phyloP scores from a whole-genome alignment of 163 green algal species.

The Prototheca cutis region DNA sequence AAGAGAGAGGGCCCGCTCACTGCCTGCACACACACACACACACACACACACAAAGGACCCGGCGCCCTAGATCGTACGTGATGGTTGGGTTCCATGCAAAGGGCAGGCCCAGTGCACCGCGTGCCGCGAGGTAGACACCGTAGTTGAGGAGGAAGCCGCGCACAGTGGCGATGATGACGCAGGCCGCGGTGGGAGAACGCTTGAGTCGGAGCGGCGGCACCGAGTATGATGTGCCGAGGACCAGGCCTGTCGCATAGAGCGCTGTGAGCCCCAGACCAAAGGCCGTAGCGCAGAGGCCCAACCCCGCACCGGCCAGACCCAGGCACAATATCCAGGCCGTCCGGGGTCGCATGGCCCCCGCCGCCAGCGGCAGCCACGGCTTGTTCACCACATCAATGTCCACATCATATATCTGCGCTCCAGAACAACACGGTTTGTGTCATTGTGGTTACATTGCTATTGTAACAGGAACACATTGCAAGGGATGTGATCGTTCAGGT shows the following conservation, averaged over 20 bases:
- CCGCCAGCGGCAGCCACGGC: slow-evolving; percentile 91
- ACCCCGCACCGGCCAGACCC: slow-evolving; percentile 47
- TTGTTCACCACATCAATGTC: slow-evolving; percentile 98
- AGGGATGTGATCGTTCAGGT: too few relatives aligned
- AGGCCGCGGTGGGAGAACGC: slow-evolving; percentile 81
- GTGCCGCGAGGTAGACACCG: slow-evolving; percentile 89
- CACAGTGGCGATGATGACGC: slow-evolving; percentile 95
- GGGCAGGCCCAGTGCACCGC: slow-evolving; percentile 71
- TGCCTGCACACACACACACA: background rate
- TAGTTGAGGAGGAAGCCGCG: slow-evolving; percentile 98
- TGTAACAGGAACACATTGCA: too few relatives aligned
- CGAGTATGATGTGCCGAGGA: slow-evolving; percentile 93
- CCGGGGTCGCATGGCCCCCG: slow-evolving; percentile 67
- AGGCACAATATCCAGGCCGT: slow-evolving; percentile 69
- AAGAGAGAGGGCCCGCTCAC: background rate
- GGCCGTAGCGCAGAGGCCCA: slow-evolving; percentile 61
- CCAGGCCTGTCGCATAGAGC: slow-evolving; percentile 88
- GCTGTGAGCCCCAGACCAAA: slow-evolving; percentile 83
- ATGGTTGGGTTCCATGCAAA: slow-evolving; percentile 80
- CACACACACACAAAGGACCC: too few relatives aligned
- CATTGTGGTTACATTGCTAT: too few relatives aligned
- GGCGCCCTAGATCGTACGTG: too few relatives aligned
- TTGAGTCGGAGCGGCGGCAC: slow-evolving; percentile 92
- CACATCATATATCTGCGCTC: slow-evolving; percentile 98
- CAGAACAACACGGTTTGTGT: too few relatives aligned